Percentiles rank a stretch among this genome's conserved stretches.
These are phyloP conservation scores for Casuarina equisetifolia DNA, from an alignment of 306 rosid genomes.

Conservation along the genomic window DNA sequence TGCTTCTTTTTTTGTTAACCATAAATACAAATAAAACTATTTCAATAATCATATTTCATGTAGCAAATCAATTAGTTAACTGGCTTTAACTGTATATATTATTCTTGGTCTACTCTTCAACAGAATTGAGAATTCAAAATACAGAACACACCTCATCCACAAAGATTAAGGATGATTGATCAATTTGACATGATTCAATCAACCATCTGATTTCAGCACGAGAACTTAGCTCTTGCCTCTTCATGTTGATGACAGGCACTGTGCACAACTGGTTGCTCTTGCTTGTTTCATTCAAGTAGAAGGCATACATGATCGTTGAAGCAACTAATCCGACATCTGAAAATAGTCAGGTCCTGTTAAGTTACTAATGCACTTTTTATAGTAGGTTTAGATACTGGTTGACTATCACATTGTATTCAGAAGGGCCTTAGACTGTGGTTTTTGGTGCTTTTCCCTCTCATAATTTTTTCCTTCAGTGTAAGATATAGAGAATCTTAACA, in stretches of 20 bases:
- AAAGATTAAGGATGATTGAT: conserved; percentile 64
- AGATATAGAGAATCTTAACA: background rate
- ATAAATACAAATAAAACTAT: background rate
- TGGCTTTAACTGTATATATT: background rate
- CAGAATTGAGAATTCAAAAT: background rate
- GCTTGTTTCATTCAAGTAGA: conserved; percentile 60
- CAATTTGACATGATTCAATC: conserved; percentile 79
- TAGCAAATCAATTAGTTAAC: background rate
- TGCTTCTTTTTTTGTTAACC: background rate
- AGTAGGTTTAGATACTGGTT: background rate
- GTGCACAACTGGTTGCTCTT: conserved; percentile 52
- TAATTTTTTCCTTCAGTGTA: background rate
- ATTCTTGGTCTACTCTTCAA: background rate
- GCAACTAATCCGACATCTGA: conserved; percentile 75
- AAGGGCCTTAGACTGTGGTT: background rate
- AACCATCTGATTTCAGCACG: conserved; percentile 81
- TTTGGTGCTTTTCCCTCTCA: background rate
- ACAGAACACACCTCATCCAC: conserved; percentile 66
- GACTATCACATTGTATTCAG: background rate
- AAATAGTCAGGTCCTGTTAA: conserved; percentile 21
- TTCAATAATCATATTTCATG: background rate
- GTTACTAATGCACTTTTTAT: background rate
- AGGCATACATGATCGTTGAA: conserved; percentile 74
- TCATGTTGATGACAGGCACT: conserved; percentile 76
- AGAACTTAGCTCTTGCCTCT: conserved; percentile 58